phyloP scores from a whole-genome alignment of 805 yeast species.

The Yarrowia sp. region DNA sequence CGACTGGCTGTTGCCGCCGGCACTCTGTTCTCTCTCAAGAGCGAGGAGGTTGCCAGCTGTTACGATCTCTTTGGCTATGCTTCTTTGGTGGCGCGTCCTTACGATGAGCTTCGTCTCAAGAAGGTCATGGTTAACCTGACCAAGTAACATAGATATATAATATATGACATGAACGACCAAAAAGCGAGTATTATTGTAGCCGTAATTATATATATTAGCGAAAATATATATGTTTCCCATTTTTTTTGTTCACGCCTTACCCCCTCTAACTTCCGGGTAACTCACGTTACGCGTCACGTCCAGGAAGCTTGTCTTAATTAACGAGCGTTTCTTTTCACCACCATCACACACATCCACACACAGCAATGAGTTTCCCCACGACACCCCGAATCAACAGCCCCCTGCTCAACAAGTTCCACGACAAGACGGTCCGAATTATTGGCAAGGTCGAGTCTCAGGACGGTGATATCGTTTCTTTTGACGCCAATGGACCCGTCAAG shows the following conservation, averaged over 20 bases:
- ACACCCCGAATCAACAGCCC: constrained; percentile 40
- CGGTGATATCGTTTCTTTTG: constrained; percentile 35
- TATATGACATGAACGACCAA: not conserved
- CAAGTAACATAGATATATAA: not conserved
- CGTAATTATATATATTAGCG: no score
- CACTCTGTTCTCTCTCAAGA: constrained; percentile 44
- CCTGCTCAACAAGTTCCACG: constrained; percentile 32
- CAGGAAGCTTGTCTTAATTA: not conserved
- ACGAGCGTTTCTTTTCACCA: not conserved
- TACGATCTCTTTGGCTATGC: not conserved
- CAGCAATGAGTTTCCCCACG: constrained; percentile 13
- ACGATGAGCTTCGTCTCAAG: constrained; percentile 8
- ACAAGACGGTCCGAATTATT: constrained; percentile 37
- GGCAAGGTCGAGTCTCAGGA: constrained; percentile 38
- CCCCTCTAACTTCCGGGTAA: constrained; percentile 11
- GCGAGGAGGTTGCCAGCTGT: constrained; percentile 19
- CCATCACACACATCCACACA: not conserved
- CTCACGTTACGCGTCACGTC: constrained; percentile 25
- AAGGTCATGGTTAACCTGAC: constrained; percentile 12
- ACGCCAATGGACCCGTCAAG: constrained; percentile 39
- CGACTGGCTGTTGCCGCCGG: constrained; percentile 63
- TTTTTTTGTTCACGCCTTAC: not conserved
- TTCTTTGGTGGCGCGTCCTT: not conserved
- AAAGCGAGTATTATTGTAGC: not conserved
- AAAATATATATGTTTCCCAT: not conserved